Conservation (phyloP, 495 filamentous ascomycete species). For the Hypoxylon intermedium region DNA sequence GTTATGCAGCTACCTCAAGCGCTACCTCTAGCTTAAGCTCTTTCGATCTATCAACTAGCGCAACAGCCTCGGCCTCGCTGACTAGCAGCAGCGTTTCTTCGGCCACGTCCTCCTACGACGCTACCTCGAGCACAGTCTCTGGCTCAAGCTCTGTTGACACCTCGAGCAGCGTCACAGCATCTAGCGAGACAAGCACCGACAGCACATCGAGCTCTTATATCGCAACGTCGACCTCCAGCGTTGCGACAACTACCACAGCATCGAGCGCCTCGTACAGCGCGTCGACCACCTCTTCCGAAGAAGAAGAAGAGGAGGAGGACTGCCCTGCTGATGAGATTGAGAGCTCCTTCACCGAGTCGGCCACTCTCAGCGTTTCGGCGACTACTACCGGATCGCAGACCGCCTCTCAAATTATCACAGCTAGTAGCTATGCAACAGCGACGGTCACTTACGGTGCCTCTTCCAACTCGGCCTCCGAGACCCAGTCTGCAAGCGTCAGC, state of each 20-base stretch:
- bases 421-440: conserved; percentile 10
- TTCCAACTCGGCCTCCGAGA: not conserved
- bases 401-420: conserved; percentile 13
- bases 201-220: conserved; percentile 18
- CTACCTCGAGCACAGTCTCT: conserved; percentile 10
- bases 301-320: conserved; percentile 25
- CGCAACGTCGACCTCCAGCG: conserved; percentile 20
- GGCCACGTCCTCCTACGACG: conserved; percentile 6
- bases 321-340: conserved; percentile 20
- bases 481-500: conserved; percentile 13
- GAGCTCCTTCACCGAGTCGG: conserved; percentile 22
- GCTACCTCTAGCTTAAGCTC: conserved; percentile 5
- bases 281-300: conserved; percentile 24
- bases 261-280: conserved; percentile 28
- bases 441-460: conserved; percentile 2
- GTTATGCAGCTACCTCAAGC: too few species aligned
- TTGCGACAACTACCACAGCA: conserved; percentile 10
- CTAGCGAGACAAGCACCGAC: conserved; percentile 13
- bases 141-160: too few species aligned
- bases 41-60: not conserved
- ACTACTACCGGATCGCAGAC: conserved; percentile 26
- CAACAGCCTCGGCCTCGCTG: conserved; percentile 1
- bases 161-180: conserved; percentile 6
- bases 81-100: conserved; percentile 7
- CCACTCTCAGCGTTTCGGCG: conserved; percentile 22